Conservation (phyloP, 2,329 filamentous ascomycete genomes). For the Penicillium brevicompactum region DNA sequence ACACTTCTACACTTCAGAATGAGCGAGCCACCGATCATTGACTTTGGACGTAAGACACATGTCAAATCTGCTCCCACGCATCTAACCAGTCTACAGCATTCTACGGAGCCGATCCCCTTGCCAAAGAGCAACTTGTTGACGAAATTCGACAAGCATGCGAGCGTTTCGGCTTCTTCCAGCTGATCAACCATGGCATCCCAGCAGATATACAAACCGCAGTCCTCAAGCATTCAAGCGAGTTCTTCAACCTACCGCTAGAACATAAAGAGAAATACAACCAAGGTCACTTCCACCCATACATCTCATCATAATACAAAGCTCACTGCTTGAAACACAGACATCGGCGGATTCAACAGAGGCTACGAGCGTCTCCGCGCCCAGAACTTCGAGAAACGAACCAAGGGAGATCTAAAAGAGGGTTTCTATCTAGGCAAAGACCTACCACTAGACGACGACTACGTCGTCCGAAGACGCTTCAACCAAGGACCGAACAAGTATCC, state of each 20-base stretch:
- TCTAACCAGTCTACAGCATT: slow-evolving; percentile 1
- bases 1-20: background rate
- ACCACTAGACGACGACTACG: slow-evolving; percentile 17
- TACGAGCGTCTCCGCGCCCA: slow-evolving; percentile 32
- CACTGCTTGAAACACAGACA: slow-evolving; percentile 1
- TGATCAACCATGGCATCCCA: slow-evolving; percentile 52
- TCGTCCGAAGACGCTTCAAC: slow-evolving; percentile 17
- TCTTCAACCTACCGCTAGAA: slow-evolving; percentile 49
- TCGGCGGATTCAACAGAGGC: slow-evolving; percentile 18
- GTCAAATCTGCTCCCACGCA: background rate
- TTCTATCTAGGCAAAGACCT: slow-evolving; percentile 29
- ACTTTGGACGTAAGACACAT: background rate
- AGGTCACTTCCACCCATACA: slow-evolving; percentile 11
- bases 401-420: slow-evolving; percentile 33
- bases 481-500: slow-evolving; percentile 26
- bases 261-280: slow-evolving; percentile 26
- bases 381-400: slow-evolving; percentile 25
- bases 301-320: background rate
- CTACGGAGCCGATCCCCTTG: background rate
- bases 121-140: slow-evolving; percentile 23
- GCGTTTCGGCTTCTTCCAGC: slow-evolving; percentile 57
- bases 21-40: background rate
- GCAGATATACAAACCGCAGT: slow-evolving; percentile 43
- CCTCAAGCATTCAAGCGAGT: slow-evolving; percentile 45
- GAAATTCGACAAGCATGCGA: slow-evolving; percentile 48